A percentile compares a stretch with the other conserved stretches of the same genome.
These are phyloP conservation scores for Claviceps sp. DNA, from an alignment of 2,329 filamentous ascomycete species.

Conservation along the genomic window DNA sequence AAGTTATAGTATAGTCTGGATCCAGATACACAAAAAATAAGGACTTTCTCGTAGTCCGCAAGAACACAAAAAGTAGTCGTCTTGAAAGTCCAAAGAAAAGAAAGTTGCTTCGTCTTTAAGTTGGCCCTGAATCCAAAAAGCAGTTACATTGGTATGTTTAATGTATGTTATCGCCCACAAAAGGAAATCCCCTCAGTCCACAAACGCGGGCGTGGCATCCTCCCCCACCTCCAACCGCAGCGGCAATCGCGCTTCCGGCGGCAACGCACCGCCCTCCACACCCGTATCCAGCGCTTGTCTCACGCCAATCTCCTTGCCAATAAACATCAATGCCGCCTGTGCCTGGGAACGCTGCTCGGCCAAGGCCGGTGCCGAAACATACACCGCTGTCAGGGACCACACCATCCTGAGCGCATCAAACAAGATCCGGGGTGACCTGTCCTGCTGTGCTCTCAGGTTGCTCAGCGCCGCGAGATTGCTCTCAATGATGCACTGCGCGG, in stretches of 20 bases:
- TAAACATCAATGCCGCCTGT: constrained; percentile 15
- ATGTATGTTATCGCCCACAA: too few species aligned
- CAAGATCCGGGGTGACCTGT: constrained; percentile 18
- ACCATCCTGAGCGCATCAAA: constrained; percentile 25
- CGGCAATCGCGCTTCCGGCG: constrained; percentile 15
- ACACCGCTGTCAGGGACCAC: constrained; percentile 24
- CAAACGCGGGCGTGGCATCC: not conserved
- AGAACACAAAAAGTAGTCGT: too few species aligned
- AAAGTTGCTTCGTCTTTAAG: too few species aligned
- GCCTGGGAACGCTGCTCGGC: constrained; percentile 17
- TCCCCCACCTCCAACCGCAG: constrained; percentile 1
- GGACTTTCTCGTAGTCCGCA: too few species aligned
- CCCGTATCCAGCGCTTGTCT: constrained; percentile 20
- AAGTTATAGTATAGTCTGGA: too few species aligned
- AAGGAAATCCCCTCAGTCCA: not conserved
- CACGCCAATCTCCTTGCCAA: constrained; percentile 24
- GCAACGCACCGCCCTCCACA: constrained; percentile 10
- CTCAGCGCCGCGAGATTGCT: constrained; percentile 14
- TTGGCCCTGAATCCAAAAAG: too few species aligned
- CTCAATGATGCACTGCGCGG: constrained; percentile 18
- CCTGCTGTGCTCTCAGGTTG: constrained; percentile 11
- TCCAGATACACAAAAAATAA: too few species aligned
- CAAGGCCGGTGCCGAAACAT: constrained; percentile 15
- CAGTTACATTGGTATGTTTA: too few species aligned
- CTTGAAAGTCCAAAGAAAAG: too few species aligned